Percentiles rank a stretch among this genome's conserved stretches.
Conservation (phyloP, 106 monocot genomes). For the Dioscorea dumetorum region DNA sequence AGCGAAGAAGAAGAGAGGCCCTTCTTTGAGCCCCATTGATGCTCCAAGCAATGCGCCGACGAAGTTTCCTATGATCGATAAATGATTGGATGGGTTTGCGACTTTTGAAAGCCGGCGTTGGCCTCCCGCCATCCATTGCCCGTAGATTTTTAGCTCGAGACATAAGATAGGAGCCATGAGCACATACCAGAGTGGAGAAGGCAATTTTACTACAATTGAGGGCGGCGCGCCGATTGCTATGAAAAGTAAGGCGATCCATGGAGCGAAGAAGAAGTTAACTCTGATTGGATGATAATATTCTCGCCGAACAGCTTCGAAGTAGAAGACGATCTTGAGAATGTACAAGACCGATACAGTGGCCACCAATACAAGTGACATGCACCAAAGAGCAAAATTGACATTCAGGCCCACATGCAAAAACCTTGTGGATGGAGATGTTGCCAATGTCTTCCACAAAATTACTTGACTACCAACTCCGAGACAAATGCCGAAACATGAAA, state of each 20-base stretch:
- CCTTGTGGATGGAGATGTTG: constrained; percentile 27
- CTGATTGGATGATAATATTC: constrained; percentile 61
- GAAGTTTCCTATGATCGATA: constrained; percentile 72
- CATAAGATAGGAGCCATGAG: constrained; percentile 54
- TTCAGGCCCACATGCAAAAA: constrained; percentile 27
- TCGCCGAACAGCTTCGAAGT: constrained; percentile 53
- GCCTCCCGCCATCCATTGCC: constrained; percentile 69
- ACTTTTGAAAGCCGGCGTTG: constrained; percentile 64
- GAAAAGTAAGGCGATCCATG: constrained; percentile 57
- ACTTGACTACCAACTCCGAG: constrained; percentile 53
- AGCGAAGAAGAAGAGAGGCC: constrained; percentile 60
- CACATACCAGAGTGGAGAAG: constrained; percentile 36
- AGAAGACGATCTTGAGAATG: constrained; percentile 41
- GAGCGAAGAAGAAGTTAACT: constrained; percentile 69
- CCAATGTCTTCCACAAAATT: constrained; percentile 46
- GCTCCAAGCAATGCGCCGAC: constrained; percentile 58
- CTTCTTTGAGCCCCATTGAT: constrained; percentile 44
- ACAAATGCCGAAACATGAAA: constrained; percentile 47
- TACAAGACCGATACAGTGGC: constrained; percentile 20
- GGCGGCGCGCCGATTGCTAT: constrained; percentile 35
- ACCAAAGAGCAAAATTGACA: constrained; percentile 43
- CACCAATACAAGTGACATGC: constrained; percentile 36
- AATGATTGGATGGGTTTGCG: constrained; percentile 74
- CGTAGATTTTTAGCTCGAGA: constrained; percentile 72
- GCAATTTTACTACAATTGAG: constrained; percentile 15